phyloP scores from a whole-genome alignment of 257 asterid species.

The Fraxinus americana region DNA sequence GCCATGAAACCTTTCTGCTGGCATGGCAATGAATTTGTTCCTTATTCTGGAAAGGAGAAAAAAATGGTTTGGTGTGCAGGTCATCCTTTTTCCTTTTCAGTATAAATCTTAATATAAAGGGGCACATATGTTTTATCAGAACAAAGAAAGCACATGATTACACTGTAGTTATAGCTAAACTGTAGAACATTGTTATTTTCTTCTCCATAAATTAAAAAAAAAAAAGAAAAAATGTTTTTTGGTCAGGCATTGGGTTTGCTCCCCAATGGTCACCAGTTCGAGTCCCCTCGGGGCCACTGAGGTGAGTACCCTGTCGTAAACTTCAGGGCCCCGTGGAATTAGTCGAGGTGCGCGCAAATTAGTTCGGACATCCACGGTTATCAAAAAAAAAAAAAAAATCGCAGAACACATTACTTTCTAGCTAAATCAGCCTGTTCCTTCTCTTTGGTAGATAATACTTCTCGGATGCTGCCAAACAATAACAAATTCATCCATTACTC shows the following conservation, averaged over 20 bases:
- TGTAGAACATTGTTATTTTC: neutral
- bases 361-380: too few relatives aligned
- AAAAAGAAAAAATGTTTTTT: neutral
- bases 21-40: neutral
- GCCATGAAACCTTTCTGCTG: neutral
- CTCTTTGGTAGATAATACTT: neutral
- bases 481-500: neutral
- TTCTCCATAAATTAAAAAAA: neutral
- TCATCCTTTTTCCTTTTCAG: neutral
- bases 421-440: neutral
- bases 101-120: neutral
- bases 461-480: neutral
- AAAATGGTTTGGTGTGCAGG: neutral
- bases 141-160: conserved; percentile 6
- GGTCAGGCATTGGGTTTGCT: too few relatives aligned
- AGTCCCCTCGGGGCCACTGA: too few relatives aligned
- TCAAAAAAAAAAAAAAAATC: neutral
- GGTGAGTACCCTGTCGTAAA: too few relatives aligned
- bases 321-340: too few relatives aligned
- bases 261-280: too few relatives aligned
- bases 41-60: neutral
- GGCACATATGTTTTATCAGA: neutral
- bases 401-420: neutral
- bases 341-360: too few relatives aligned
- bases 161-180: neutral